phyloP scores from a whole-genome alignment of 108 stramenopile species.

The Fragilariopsis cylindrus region DNA sequence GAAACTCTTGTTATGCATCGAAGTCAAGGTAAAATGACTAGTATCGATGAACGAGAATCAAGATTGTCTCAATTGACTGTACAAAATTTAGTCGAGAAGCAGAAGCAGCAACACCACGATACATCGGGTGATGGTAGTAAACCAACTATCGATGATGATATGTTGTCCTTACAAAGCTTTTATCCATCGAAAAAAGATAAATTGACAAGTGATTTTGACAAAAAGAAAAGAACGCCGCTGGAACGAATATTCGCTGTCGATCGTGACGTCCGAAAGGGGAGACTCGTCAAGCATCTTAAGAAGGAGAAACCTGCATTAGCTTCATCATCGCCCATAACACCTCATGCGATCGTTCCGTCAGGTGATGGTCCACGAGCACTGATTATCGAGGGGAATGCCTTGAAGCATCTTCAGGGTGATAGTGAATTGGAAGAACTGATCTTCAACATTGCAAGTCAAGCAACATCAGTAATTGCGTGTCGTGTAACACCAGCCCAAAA shows the following conservation, averaged over 20 bases:
- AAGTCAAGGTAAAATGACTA: conserved; percentile 27
- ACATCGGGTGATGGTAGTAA: not conserved
- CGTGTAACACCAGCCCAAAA: conserved; percentile 95
- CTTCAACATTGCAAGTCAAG: conserved; percentile 81
- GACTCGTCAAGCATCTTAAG: conserved; percentile 67
- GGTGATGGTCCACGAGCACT: conserved; percentile 68
- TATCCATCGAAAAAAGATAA: conserved; percentile 37
- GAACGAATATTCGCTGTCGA: conserved; percentile 85
- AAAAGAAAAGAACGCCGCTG: conserved; percentile 60
- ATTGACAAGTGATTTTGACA: conserved; percentile 58
- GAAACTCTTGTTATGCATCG: conserved; percentile 43
- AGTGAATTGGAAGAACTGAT: conserved; percentile 76
- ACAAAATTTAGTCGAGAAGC: conserved; percentile 32
- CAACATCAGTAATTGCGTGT: conserved; percentile 93
- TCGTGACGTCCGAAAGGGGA: conserved; percentile 72
- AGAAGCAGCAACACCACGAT: conserved; percentile 17
- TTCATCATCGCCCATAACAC: conserved; percentile 10
- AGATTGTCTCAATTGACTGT: conserved; percentile 55
- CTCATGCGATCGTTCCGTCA: conserved; percentile 18
- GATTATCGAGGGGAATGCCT: conserved; percentile 90
- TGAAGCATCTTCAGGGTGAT: conserved; percentile 81
- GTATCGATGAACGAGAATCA: conserved; percentile 40
- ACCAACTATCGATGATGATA: conserved; percentile 71
- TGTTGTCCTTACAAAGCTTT: conserved; percentile 74
- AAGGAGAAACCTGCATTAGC: conserved; percentile 44